These are phyloP conservation scores for Straminergon stramineum DNA, from an alignment of 225 moss, liverwort and hornwort genomes.

Conservation along the genomic window DNA sequence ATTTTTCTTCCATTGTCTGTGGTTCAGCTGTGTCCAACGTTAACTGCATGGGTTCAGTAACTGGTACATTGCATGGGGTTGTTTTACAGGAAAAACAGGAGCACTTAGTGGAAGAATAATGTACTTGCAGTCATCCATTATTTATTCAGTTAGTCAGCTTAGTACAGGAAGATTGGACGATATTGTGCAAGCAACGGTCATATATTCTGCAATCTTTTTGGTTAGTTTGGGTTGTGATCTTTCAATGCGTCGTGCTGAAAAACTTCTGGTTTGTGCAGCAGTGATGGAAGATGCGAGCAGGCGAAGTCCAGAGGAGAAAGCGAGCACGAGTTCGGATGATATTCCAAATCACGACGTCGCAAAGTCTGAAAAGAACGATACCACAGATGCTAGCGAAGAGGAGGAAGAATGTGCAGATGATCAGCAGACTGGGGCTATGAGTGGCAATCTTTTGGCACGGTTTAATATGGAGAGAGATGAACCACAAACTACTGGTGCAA, in stretches of 20 bases:
- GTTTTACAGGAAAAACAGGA: not conserved
- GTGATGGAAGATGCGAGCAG: not conserved
- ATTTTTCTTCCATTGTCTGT: not conserved
- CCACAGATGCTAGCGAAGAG: not conserved
- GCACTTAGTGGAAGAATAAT: not conserved
- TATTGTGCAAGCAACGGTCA: not conserved
- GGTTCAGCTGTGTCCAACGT: not conserved
- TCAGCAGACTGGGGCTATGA: not conserved
- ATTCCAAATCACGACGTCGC: not conserved
- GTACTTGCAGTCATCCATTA: not conserved
- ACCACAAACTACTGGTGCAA: not conserved
- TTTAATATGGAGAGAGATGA: conserved; percentile 18
- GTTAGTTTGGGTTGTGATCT: not conserved
- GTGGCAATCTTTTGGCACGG: conserved; percentile 15
- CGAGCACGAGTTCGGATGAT: not conserved
- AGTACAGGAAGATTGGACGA: not conserved
- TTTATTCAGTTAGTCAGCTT: not conserved
- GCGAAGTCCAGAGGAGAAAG: not conserved
- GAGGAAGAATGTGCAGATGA: not conserved
- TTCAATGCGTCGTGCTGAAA: not conserved
- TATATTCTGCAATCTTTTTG: not conserved
- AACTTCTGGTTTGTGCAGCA: not conserved
- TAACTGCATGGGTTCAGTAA: not conserved
- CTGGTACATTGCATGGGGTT: not conserved
- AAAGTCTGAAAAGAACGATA: not conserved